A percentile compares a stretch with the other conserved stretches of the same genome.
Conservation (phyloP, 805 yeast genomes). For the Kuraishia hungarica region DNA sequence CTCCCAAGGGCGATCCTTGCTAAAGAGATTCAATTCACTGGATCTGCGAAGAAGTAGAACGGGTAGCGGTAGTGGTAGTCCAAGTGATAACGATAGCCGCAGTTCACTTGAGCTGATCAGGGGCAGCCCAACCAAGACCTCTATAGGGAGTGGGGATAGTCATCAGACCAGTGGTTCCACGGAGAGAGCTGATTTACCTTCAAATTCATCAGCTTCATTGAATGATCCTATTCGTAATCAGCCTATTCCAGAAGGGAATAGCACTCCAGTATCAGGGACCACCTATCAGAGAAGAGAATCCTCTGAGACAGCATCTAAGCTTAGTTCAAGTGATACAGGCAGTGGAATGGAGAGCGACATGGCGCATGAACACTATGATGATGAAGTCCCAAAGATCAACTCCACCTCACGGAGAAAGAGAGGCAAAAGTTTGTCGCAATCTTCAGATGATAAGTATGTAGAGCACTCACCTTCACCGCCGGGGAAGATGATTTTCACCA, state of each 20-base stretch:
- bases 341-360: not conserved
- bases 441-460: not conserved
- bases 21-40: not conserved
- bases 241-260: not conserved
- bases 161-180: too few relatives aligned
- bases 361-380: not conserved
- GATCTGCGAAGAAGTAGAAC: not conserved
- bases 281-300: not conserved
- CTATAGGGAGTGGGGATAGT: not conserved
- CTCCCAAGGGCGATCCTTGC: not conserved
- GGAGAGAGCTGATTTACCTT: not conserved
- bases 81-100: not conserved
- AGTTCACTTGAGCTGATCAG: not conserved
- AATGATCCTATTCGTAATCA: not conserved
- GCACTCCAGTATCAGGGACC: not conserved
- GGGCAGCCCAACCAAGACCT: not conserved
- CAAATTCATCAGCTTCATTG: not conserved
- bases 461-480: not conserved
- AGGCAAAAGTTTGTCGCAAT: not conserved
- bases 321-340: not conserved
- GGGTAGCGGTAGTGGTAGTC: not conserved
- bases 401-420: not conserved
- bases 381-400: not conserved
- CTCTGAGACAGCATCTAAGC: not conserved
- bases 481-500: not conserved